Base-by-base conservation (phyloP, 352 stramenopile genomes). In the Phytopythium montanum region DNA sequence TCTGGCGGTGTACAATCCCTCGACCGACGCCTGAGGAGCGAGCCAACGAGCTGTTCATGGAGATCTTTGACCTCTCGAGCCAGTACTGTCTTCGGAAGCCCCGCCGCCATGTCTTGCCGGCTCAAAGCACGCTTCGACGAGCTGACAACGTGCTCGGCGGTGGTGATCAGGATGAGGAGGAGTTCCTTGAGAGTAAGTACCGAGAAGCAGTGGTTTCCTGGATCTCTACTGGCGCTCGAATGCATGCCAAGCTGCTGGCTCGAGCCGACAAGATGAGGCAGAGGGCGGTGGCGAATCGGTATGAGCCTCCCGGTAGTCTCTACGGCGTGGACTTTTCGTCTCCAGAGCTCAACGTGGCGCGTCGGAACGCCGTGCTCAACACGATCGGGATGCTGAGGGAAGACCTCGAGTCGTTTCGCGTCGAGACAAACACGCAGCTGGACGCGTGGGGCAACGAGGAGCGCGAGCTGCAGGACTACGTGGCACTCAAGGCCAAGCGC, bases 21-120 rank as follows among this genome's bases (percentile, higher is more conserved):
- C 79, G 74, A 21, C 72, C 79, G 18, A 88, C 79, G 6, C 26
- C 46, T 0, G 79, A 90, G 34, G 85, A 94, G 60, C 62, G 70
- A 3, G 61, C 73, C 21, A 90, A 76, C 45, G 68, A 71, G 29
- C 62, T 89, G 1, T 92, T 91, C 58, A 83, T 92, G 62, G 72
- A 88, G 44, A 87, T 90, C 9, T 88, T 90, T 34, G 64, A 83
- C 54, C 61, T 90, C 1, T 94, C 85, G 28, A 66, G 72, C 2
- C 82, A 92, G 59, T 94, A 94, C 41, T 91, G 80, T 54, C 70
- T 91, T 39, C 72, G 77, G 1, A 94, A 94, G 46, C 71, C 81
- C 2, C 68, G 75, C 3, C 75, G 85, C 2, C 85, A 94, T 45
- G 38, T 64, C 1, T 61, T 81, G 29, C 65, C 41, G 19, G 36